These are phyloP conservation scores for Malania oleifera DNA, from an alignment of 164 flowering plant species.

Conservation along the genomic window DNA sequence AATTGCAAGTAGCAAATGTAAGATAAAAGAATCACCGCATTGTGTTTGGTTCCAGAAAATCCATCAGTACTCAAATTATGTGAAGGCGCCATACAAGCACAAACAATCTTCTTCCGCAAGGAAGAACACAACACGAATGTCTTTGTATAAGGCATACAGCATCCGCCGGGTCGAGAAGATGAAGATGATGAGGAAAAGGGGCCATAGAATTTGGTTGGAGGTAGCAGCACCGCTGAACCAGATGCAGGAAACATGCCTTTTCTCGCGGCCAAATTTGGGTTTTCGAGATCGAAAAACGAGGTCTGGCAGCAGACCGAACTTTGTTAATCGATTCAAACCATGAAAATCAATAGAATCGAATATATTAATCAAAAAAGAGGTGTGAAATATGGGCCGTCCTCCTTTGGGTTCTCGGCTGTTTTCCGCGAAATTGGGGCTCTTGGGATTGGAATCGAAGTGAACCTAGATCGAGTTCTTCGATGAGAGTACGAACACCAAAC, in stretches of 20 bases:
- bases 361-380: too few species aligned
- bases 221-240: conserved; percentile 11
- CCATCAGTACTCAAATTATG: conserved; percentile 22
- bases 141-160: conserved; percentile 10
- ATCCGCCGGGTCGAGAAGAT: conserved; percentile 4
- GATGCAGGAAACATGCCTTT: conserved; percentile 8
- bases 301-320: conserved; percentile 5
- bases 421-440: neutral
- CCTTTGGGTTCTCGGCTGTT: too few species aligned
- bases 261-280: neutral
- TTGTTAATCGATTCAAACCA: neutral
- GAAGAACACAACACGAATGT: conserved; percentile 7
- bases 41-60: conserved; percentile 12
- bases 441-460: neutral
- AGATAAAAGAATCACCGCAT: conserved; percentile 8
- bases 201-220: conserved; percentile 7
- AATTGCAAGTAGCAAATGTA: neutral
- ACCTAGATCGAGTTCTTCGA: neutral
- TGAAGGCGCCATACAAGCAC: conserved; percentile 57
- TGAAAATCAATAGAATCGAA: conserved; percentile 1
- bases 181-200: conserved; percentile 7
- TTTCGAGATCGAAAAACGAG: too few species aligned
- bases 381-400: too few species aligned
- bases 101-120: conserved; percentile 33
- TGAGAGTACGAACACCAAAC: neutral